phyloP scores from a whole-genome alignment of 2,329 filamentous ascomycete species.

The Neoarthrinium moseri region DNA sequence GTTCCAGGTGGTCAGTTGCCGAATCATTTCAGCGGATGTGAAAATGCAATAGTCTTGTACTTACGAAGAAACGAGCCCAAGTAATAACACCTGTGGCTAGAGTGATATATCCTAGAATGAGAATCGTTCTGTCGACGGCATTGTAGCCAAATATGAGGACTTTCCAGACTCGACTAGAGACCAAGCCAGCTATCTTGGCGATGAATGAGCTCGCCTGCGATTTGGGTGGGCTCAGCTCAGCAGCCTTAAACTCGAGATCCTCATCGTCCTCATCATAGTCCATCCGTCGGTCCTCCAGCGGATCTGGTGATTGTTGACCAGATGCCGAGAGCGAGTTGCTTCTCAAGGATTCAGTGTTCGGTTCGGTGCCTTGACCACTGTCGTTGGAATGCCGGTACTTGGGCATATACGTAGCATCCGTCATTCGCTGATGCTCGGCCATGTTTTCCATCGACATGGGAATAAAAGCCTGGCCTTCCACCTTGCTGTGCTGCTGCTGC shows the following conservation, averaged over 20 bases:
- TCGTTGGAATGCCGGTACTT: constrained; percentile 64
- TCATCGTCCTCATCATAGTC: constrained; percentile 49
- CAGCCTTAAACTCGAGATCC: constrained; percentile 36
- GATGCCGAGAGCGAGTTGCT: constrained; percentile 64
- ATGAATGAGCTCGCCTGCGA: constrained; percentile 51
- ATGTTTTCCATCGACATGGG: constrained; percentile 58
- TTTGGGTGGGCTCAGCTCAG: constrained; percentile 44
- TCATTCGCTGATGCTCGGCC: constrained; percentile 47
- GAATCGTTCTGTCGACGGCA: constrained; percentile 71
- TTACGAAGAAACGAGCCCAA: constrained; percentile 81
- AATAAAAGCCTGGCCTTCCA: constrained; percentile 60
- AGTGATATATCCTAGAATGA: constrained; percentile 75
- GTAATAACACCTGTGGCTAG: constrained; percentile 72
- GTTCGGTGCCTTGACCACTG: constrained; percentile 73
- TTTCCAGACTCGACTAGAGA: constrained; percentile 56
- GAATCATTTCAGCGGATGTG: constrained; percentile 2
- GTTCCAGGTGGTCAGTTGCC: constrained; percentile 12
- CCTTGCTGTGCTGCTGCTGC: constrained; percentile 15
- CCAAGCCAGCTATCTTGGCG: constrained; percentile 51
- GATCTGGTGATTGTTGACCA: constrained; percentile 40
- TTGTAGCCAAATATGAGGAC: constrained; percentile 61
- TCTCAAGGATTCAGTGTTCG: constrained; percentile 63
- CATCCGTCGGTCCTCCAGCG: constrained; percentile 35
- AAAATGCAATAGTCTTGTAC: constrained; percentile 33
- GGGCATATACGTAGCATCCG: constrained; percentile 29